Percentiles rank a stretch among this genome's conserved stretches.
These are phyloP conservation scores for Auriscalpium microsporum DNA, from an alignment of 768 basidiomycete genomes.

Conservation along the genomic window DNA sequence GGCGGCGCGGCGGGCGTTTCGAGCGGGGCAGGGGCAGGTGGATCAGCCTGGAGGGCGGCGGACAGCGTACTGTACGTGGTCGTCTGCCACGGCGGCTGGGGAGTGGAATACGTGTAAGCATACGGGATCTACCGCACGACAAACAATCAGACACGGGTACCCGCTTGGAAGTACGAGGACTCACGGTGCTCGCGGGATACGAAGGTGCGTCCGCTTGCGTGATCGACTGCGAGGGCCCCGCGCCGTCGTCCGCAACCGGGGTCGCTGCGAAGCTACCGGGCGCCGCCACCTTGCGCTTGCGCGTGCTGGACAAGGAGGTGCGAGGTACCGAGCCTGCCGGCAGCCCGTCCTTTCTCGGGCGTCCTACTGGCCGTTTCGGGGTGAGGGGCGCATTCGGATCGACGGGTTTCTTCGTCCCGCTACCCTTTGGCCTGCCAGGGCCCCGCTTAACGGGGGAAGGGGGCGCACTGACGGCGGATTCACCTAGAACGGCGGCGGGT, in stretches of 20 bases:
- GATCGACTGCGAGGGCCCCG: neutral
- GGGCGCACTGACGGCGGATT: neutral
- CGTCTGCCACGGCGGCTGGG: conserved; percentile 7
- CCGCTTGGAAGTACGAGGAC: neutral
- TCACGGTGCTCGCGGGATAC: conserved; percentile 4
- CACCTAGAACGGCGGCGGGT: neutral
- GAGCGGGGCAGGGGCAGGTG: neutral
- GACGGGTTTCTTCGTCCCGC: conserved; percentile 55
- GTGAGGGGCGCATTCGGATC: conserved; percentile 36
- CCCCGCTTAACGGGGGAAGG: conserved; percentile 45
- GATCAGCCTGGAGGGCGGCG: conserved; percentile 14
- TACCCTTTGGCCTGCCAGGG: conserved; percentile 73
- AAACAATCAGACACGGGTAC: neutral
- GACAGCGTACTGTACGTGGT: conserved; percentile 13
- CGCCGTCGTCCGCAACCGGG: neutral
- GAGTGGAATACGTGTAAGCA: conserved; percentile 5
- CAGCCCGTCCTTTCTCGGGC: conserved; percentile 74
- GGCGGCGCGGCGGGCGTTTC: conserved; percentile 4
- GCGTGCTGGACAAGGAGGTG: conserved; percentile 21
- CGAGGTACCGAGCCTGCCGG: conserved; percentile 62
- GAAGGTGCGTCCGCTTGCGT: neutral
- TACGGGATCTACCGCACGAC: neutral
- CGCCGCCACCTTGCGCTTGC: conserved; percentile 15
- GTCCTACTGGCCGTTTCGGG: conserved; percentile 69
- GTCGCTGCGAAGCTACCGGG: conserved; percentile 24